phyloP scores from a whole-genome alignment of 306 rosid genomes.

The Geum urbanum region DNA sequence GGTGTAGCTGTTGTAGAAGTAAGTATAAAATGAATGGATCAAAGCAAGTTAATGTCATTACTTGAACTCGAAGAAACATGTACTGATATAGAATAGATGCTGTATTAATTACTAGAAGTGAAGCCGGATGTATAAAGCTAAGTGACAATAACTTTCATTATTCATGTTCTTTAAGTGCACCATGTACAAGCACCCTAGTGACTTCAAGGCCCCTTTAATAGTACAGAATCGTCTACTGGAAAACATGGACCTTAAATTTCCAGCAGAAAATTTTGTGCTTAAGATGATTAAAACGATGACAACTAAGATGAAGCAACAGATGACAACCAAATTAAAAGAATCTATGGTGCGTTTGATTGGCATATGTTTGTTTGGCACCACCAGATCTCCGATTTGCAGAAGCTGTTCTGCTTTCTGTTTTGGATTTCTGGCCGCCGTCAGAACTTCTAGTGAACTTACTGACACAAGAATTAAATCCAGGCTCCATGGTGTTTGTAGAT shows the following conservation, averaged over 20 bases:
- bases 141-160: constrained; percentile 9
- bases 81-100: not conserved
- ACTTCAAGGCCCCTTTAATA: not conserved
- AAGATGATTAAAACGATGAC: not conserved
- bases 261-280: no score
- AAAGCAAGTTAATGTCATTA: not conserved
- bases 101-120: not conserved
- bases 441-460: constrained; percentile 67
- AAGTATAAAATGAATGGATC: not conserved
- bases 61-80: not conserved
- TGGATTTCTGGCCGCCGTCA: constrained; percentile 48
- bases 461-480: constrained; percentile 24
- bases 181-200: constrained; percentile 20
- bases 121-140: not conserved
- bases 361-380: constrained; percentile 46
- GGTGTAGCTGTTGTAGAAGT: not conserved
- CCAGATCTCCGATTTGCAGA: constrained; percentile 51
- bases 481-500: no score
- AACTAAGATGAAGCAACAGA: constrained; percentile 14
- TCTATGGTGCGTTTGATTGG: constrained; percentile 50
- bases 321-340: constrained; percentile 21
- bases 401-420: constrained; percentile 32
- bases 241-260: not conserved
- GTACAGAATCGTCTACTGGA: not conserved
- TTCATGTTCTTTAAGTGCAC: constrained; percentile 20